A percentile compares a stretch with the other conserved stretches of the same genome.
phyloP scores from a whole-genome alignment of 2,329 filamentous ascomycete species.

The Botrytis galanthina region DNA sequence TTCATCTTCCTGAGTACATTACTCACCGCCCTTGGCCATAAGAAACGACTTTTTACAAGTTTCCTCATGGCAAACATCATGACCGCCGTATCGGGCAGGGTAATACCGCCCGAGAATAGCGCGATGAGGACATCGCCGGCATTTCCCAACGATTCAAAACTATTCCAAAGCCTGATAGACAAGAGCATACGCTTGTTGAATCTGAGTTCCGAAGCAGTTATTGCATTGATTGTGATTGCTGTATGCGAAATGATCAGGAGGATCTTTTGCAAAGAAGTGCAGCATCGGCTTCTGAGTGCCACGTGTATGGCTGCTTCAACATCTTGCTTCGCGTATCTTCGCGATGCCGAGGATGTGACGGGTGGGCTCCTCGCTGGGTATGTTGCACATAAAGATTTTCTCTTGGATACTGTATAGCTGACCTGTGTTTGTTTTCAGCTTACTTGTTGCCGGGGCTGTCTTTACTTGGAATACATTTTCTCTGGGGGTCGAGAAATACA shows the following conservation, averaged over 20 bases:
- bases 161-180: neutral
- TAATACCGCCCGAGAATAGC: neutral
- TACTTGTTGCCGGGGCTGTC: neutral
- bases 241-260: too few relatives aligned
- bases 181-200: neutral
- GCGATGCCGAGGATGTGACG: neutral
- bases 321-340: neutral
- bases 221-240: neutral
- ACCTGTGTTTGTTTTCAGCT: neutral
- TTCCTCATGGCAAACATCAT: neutral
- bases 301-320: neutral
- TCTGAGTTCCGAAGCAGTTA: neutral
- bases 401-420: neutral
- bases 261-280: neutral
- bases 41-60: neutral
- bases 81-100: neutral
- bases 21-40: neutral
- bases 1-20: neutral
- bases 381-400: neutral
- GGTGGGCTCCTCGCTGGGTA: neutral
- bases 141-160: neutral
- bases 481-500: neutral
- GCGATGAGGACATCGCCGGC: neutral
- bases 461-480: neutral
- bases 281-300: neutral